A percentile compares a stretch with the other conserved stretches of the same genome.
Evolutionary conservation across 805 yeast species (phyloP).

Genomic region (Saccharomycopsis sp.): DNA sequence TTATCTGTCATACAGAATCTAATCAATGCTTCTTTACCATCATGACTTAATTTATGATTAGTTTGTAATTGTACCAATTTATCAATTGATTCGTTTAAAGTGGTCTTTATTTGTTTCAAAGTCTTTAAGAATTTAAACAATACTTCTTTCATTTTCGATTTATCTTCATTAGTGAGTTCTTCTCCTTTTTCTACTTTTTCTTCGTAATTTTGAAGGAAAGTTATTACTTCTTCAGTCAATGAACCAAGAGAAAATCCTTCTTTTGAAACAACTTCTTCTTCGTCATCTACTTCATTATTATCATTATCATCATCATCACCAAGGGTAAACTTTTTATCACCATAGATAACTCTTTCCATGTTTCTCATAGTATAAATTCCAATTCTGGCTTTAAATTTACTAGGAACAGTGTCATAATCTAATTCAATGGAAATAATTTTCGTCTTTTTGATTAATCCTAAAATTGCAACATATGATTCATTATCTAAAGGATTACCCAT

Average conservation of each 20-base stretch:
- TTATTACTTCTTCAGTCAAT: constrained; percentile 12
- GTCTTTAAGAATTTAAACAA: constrained; percentile 26
- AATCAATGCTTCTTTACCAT: constrained; percentile 72
- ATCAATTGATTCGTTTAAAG: constrained; percentile 38
- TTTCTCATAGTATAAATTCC: constrained; percentile 76
- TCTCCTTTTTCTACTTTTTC: neutral
- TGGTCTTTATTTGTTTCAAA: constrained; percentile 28
- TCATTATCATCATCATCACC: neutral
- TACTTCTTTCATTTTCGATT: constrained; percentile 1
- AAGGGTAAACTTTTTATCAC: constrained; percentile 9
- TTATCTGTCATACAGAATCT: constrained; percentile 64
- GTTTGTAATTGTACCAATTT: constrained; percentile 51
- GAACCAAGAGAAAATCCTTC: constrained; percentile 7
- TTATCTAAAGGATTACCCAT: constrained; percentile 62
- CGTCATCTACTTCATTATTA: constrained; percentile 8
- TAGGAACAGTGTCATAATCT: constrained; percentile 48
- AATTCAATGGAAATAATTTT: constrained; percentile 59
- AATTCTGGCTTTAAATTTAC: constrained; percentile 48
- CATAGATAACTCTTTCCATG: constrained; percentile 46
- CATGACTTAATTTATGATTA: constrained; percentile 44
- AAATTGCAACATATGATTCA: constrained; percentile 43
- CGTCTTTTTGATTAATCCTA: constrained; percentile 36
- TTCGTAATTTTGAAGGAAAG: constrained; percentile 1
- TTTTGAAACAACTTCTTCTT: neutral
- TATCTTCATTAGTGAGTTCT: constrained; percentile 2